Conservation (phyloP, 441 rosid species). For the Brassica hybrid region DNA sequence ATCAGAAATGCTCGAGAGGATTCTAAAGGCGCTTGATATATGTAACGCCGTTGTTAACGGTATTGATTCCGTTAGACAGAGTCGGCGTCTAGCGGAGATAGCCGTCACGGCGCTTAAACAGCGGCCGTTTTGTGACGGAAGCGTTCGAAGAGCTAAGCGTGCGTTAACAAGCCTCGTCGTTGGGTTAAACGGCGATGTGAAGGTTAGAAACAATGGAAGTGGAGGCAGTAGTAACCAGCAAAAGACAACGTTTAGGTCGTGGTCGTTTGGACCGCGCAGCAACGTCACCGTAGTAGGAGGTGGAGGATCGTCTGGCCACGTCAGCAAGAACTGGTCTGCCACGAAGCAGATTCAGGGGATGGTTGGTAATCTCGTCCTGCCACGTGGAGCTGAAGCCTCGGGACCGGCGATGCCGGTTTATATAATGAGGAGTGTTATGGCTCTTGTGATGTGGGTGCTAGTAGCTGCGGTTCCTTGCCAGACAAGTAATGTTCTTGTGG, state of each 20-base stretch:
- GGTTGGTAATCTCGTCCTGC: constrained; percentile 60
- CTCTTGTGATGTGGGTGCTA: constrained; percentile 74
- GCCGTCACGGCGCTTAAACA: constrained; percentile 68
- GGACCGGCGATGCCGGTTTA: constrained; percentile 67
- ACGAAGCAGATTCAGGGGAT: constrained; percentile 92
- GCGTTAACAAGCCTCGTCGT: constrained; percentile 56
- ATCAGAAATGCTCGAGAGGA: constrained; percentile 76
- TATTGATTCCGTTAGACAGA: constrained; percentile 69
- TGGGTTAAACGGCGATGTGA: constrained; percentile 55
- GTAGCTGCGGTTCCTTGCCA: constrained; percentile 89
- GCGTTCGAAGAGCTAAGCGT: constrained; percentile 77
- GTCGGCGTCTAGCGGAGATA: constrained; percentile 71
- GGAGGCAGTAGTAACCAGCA: constrained; percentile 16
- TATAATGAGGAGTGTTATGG: constrained; percentile 65
- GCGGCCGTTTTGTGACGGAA: constrained; percentile 77
- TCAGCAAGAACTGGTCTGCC: constrained; percentile 87
- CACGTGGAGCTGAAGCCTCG: constrained; percentile 67
- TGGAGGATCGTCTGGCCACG: constrained; percentile 42
- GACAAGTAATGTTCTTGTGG: constrained; percentile 62
- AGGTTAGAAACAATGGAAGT: constrained; percentile 42
- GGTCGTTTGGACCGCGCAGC: constrained; percentile 84
- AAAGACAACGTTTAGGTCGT: constrained; percentile 61
- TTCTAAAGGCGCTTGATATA: constrained; percentile 72
- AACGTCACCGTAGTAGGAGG: constrained; percentile 63
- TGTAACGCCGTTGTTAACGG: constrained; percentile 81